phyloP scores from a whole-genome alignment of 2,329 filamentous ascomycete genomes.

The Beauveria asiatica region DNA sequence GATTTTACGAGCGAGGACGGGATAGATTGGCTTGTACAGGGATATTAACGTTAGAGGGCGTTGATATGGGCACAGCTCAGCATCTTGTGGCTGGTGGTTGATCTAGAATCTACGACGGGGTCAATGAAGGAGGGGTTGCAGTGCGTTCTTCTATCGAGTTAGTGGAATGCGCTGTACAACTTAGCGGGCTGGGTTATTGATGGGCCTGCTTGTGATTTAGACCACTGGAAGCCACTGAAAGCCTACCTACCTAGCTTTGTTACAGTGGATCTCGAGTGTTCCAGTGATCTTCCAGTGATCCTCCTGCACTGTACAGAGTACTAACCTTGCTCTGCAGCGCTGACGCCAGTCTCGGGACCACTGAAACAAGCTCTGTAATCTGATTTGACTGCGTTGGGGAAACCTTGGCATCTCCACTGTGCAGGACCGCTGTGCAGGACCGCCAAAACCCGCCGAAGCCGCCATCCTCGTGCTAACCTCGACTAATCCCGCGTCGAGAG shows the following conservation, averaged over 20 bases:
- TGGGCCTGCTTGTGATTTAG: not conserved
- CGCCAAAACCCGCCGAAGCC: not conserved
- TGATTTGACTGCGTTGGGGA: not conserved
- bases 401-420: not conserved
- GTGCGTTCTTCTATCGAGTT: not conserved
- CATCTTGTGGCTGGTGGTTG: not conserved
- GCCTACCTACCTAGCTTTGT: no score
- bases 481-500: not conserved
- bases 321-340: not conserved
- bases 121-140: not conserved
- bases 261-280: no score
- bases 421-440: not conserved
- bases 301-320: not conserved
- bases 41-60: no score
- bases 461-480: not conserved
- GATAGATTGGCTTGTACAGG: no score
- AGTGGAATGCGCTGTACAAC: not conserved
- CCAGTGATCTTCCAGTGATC: not conserved
- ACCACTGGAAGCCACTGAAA: not conserved
- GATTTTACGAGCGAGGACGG: not conserved
- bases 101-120: not conserved
- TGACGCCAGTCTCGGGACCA: not conserved
- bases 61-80: no score
- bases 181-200: not conserved
- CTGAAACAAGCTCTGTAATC: not conserved